These are phyloP conservation scores for Setaria italica DNA, from an alignment of 202 grass and related monocot genomes.

Conservation along the genomic window DNA sequence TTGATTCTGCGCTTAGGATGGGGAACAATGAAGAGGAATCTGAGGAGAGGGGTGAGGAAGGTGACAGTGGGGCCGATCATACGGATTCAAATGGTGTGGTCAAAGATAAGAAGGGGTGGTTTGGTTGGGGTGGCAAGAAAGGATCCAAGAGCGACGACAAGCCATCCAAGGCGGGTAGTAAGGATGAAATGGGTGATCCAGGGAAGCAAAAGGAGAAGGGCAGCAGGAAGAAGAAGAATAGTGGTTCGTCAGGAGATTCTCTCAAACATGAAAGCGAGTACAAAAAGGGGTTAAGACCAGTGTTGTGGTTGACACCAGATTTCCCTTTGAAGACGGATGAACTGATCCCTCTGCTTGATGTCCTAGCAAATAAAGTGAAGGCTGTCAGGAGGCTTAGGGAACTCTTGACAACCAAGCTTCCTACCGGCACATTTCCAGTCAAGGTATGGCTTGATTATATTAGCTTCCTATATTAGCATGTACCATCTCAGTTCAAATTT, in stretches of 20 bases:
- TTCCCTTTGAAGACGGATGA: slow-evolving; percentile 98
- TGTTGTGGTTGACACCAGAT: slow-evolving; percentile 91
- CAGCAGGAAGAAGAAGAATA: slow-evolving; percentile 84
- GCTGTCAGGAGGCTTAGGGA: slow-evolving; percentile 94
- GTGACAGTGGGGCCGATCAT: slow-evolving; percentile 54
- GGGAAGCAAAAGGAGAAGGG: slow-evolving; percentile 88
- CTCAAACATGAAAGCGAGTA: slow-evolving; percentile 85
- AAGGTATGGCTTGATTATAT: slow-evolving; percentile 66
- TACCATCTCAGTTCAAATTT: slow-evolving; percentile 18
- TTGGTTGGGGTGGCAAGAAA: slow-evolving; percentile 82
- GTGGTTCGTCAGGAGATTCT: slow-evolving; percentile 51
- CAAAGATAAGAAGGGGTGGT: slow-evolving; percentile 96
- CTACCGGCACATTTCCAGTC: slow-evolving; percentile 87
- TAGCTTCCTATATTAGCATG: neutral
- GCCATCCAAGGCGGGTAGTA: slow-evolving; percentile 50
- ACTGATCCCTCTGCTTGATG: slow-evolving; percentile 91
- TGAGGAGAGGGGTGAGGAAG: slow-evolving; percentile 54
- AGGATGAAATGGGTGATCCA: slow-evolving; percentile 62
- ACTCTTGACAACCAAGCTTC: slow-evolving; percentile 91
- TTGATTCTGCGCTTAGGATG: slow-evolving; percentile 83
- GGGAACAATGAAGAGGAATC: slow-evolving; percentile 62
- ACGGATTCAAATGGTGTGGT: slow-evolving; percentile 52
- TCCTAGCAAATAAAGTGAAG: slow-evolving; percentile 96
- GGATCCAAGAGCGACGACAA: slow-evolving; percentile 66
- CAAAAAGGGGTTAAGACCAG: slow-evolving; percentile 90